Conservation (phyloP, 768 basidiomycete species). For the Mycena olivaceomarginata region DNA sequence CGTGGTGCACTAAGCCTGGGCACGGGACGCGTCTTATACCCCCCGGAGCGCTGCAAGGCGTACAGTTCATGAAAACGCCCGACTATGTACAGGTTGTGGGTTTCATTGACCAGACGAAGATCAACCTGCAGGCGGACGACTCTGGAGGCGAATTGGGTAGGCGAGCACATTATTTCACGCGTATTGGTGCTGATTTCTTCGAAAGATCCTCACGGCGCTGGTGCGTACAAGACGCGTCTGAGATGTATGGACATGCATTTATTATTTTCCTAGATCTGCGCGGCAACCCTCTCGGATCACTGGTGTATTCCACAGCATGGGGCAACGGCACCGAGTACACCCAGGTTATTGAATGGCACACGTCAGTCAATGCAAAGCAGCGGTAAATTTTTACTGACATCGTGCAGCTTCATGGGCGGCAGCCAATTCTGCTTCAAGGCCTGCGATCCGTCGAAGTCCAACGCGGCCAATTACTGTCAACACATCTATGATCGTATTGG, state of each 20-base stretch:
- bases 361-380: conserved; percentile 63
- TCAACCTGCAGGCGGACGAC: conserved; percentile 74
- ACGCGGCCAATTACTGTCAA: conserved; percentile 75
- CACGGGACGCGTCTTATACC: conserved; percentile 87
- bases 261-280: conserved; percentile 47
- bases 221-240: conserved; percentile 51
- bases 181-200: conserved; percentile 14
- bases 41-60: conserved; percentile 75
- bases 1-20: conserved; percentile 85
- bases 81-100: conserved; percentile 79
- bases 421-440: conserved; percentile 81
- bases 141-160: conserved; percentile 87
- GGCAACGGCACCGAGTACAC: conserved; percentile 61
- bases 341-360: conserved; percentile 83
- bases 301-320: conserved; percentile 79
- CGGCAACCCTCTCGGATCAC: conserved; percentile 88
- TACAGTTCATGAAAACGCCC: conserved; percentile 78
- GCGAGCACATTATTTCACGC: conserved; percentile 69
- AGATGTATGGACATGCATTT: not conserved
- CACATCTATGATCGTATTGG: conserved; percentile 85
- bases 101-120: conserved; percentile 74
- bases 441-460: conserved; percentile 76
- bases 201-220: conserved; percentile 80
- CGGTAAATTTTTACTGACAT: not conserved
- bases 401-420: conserved; percentile 81